Base-by-base conservation (phyloP, 2,329 filamentous ascomycete genomes). In the Penicillium sp. region DNA sequence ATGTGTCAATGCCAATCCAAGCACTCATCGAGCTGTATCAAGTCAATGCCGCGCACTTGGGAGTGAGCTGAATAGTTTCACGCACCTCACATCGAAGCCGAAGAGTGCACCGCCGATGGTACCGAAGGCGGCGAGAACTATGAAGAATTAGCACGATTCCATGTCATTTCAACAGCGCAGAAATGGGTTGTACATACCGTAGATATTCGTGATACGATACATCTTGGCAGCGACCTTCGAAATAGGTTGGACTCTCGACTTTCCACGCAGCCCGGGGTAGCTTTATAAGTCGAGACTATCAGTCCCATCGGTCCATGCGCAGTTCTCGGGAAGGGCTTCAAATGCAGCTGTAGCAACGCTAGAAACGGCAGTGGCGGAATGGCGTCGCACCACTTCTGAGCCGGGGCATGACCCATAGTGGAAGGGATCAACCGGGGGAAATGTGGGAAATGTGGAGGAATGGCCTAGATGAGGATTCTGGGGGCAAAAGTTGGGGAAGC, bases 71-170 rank as follows among this genome's bases (percentile, higher is more conserved):
- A 75, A 74, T 13, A 10, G 51, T 66, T n/a, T 74, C 74, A 78
- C 80, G 13, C 78, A 82, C 53, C 74, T 78, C 52, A 84, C 80
- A 69, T 84, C 82, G 64, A 84, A 84, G 33, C 81, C 81, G 61
- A 84, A 84, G 17, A 83, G 68, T 8, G 75, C 79, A 65, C 80
- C 81, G 33, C 81, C 81, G 57, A 83, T 78, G 45, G 81, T 78
- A 62, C 80, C 77, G 66, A 84, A 81, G 54, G 76, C 79, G 47
- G 81, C 79, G 57, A 84, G 81, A 50, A 78, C 69, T 67, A 29
- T 29, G 2, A 17, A 2, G 23, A 1, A 15, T 58, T 47, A 58
- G 49, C 7, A 21, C 10, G 1, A 15, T 9, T 24, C 20, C 1
- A 13, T 23, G 13, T 6, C n/a, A 32, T 2, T 9, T 3, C 18